These are phyloP conservation scores for Filobasidium uniguttulatum DNA, from an alignment of 1,284 basidiomycete species.

Conservation along the genomic window DNA sequence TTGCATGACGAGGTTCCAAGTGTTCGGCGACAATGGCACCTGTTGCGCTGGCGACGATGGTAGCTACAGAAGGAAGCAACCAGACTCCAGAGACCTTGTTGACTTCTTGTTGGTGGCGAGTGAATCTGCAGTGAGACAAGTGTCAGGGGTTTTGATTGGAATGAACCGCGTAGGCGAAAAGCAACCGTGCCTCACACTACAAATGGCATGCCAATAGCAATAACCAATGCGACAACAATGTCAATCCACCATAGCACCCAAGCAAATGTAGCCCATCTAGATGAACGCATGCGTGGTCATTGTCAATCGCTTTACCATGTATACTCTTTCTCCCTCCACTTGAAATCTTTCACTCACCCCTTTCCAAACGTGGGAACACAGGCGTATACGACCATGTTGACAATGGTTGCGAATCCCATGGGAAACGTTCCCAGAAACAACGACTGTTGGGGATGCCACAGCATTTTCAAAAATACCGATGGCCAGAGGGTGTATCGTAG, in stretches of 20 bases:
- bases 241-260: constrained; percentile 66
- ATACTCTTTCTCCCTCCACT: too few species aligned
- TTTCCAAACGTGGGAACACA: constrained; percentile 20
- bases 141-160: too few species aligned
- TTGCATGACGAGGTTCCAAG: constrained; percentile 43
- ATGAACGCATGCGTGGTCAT: too few species aligned
- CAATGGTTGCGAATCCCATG: constrained; percentile 52
- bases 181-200: constrained; percentile 43
- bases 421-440: constrained; percentile 56
- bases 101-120: constrained; percentile 47
- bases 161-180: neutral
- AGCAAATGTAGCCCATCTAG: constrained; percentile 30
- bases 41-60: constrained; percentile 53
- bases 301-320: too few species aligned
- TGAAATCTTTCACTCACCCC: constrained; percentile 4
- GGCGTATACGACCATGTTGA: constrained; percentile 40
- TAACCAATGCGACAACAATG: constrained; percentile 45
- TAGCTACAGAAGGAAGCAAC: constrained; percentile 58
- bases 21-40: constrained; percentile 48
- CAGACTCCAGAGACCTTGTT: constrained; percentile 48
- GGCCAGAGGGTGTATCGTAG: constrained; percentile 47
- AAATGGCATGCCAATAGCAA: constrained; percentile 52
- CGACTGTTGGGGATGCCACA: constrained; percentile 50
- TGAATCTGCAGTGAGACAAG: constrained; percentile 42
- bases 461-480: constrained; percentile 45